phyloP scores from a whole-genome alignment of 331 rosid genomes.

The Malus hybrid region DNA sequence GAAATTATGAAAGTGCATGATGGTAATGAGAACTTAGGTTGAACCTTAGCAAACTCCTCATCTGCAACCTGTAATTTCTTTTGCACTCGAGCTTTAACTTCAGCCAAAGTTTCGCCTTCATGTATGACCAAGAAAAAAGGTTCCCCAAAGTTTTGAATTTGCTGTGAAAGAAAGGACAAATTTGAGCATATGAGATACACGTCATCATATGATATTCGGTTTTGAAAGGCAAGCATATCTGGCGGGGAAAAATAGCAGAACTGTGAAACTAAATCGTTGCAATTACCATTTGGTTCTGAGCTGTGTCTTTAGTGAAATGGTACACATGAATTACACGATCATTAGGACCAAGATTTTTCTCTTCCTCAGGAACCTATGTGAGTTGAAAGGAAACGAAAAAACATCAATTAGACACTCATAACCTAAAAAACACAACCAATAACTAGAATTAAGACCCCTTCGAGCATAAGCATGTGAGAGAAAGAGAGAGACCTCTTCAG shows the following conservation, averaged over 20 bases:
- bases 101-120: constrained; percentile 73
- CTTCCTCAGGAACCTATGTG: constrained; percentile 76
- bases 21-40: not conserved
- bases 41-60: constrained; percentile 83
- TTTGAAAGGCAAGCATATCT: not conserved
- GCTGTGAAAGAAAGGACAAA: constrained; percentile 36
- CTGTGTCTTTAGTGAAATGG: constrained; percentile 76
- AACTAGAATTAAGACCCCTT: not conserved
- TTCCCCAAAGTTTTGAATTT: constrained; percentile 88
- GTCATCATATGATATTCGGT: too few species aligned
- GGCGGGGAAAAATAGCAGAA: not conserved
- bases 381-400: not conserved
- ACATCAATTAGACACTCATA: not conserved
- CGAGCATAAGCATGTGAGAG: not conserved
- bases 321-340: constrained; percentile 83
- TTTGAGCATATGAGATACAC: not conserved
- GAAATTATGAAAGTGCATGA: constrained; percentile 1
- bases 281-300: constrained; percentile 72
- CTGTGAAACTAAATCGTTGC: constrained; percentile 4
- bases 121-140: constrained; percentile 88
- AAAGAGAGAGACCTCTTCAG: constrained; percentile 60
- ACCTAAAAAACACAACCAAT: not conserved
- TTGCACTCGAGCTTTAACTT: constrained; percentile 62
- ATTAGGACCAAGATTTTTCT: constrained; percentile 64
- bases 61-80: constrained; percentile 72